These are phyloP conservation scores for Podospora anserina DNA, from an alignment of 495 filamentous ascomycete genomes.

Conservation along the genomic window DNA sequence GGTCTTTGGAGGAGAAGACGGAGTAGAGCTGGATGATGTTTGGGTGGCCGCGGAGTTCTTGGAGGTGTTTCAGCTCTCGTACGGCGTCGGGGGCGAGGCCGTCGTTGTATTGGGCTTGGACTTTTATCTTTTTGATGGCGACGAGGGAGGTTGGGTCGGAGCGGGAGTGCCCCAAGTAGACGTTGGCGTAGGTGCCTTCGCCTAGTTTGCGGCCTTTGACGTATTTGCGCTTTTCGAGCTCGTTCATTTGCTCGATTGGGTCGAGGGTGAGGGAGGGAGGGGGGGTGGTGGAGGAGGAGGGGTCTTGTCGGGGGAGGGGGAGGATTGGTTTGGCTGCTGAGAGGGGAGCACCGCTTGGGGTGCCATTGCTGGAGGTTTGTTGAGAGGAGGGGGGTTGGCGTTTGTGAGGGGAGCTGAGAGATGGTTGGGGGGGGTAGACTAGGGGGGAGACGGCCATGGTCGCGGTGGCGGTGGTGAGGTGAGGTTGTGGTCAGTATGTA, in stretches of 20 bases:
- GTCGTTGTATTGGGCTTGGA: slow-evolving; percentile 75
- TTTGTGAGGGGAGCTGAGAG: not conserved
- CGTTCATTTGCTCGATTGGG: slow-evolving; percentile 82
- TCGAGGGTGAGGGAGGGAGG: slow-evolving; percentile 44
- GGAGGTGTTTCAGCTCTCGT: slow-evolving; percentile 89
- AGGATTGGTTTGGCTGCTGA: slow-evolving; percentile 15
- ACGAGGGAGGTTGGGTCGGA: slow-evolving; percentile 65
- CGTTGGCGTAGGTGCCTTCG: slow-evolving; percentile 94
- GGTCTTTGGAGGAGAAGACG: slow-evolving; percentile 88
- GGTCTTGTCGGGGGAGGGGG: slow-evolving; percentile 22
- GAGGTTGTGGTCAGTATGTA: not conserved
- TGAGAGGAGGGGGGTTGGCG: not conserved
- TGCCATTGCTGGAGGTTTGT: not conserved
- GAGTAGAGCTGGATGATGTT: slow-evolving; percentile 90
- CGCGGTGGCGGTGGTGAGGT: not conserved
- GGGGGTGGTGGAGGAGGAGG: slow-evolving; percentile 25
- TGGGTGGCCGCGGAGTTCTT: slow-evolving; percentile 37
- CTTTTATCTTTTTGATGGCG: slow-evolving; percentile 98
- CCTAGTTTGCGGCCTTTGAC: slow-evolving; percentile 88
- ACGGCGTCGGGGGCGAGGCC: slow-evolving; percentile 91
- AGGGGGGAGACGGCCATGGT: not conserved
- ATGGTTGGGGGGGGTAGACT: not conserved
- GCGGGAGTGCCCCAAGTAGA: slow-evolving; percentile 79
- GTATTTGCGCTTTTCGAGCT: slow-evolving; percentile 80
- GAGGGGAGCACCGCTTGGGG: slow-evolving; percentile 16